phyloP scores from a whole-genome alignment of 148 eudicot genomes.

The Rhododendron simsii region DNA sequence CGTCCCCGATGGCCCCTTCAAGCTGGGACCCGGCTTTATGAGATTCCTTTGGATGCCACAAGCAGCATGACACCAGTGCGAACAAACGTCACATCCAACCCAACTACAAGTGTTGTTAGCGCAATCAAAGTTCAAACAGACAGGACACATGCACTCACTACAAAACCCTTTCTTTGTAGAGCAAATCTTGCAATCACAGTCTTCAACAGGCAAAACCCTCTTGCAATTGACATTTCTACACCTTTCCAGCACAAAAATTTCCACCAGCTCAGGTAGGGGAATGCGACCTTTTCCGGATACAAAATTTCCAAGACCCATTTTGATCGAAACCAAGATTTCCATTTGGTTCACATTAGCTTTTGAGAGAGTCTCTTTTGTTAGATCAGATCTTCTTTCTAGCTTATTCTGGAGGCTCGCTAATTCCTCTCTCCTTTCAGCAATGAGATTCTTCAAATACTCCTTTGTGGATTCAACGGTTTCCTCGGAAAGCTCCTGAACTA shows the following conservation, averaged over 20 bases:
- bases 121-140: constrained; percentile 70
- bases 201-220: constrained; percentile 68
- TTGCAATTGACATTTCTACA: constrained; percentile 72
- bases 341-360: constrained; percentile 50
- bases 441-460: constrained; percentile 50
- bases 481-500: constrained; percentile 53
- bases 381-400: constrained; percentile 53
- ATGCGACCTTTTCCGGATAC: constrained; percentile 32
- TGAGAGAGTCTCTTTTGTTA: constrained; percentile 53
- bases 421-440: constrained; percentile 45
- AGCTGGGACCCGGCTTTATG: constrained; percentile 60
- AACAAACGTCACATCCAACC: constrained; percentile 88
- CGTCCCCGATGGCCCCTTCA: constrained; percentile 50
- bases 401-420: constrained; percentile 45
- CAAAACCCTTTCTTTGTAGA: constrained; percentile 76
- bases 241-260: constrained; percentile 59
- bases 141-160: constrained; percentile 84
- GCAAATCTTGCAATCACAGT: constrained; percentile 89
- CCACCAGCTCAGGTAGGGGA: constrained; percentile 45
- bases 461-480: constrained; percentile 56
- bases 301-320: constrained; percentile 57
- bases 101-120: constrained; percentile 84
- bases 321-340: constrained; percentile 64
- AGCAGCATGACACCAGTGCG: constrained; percentile 85
- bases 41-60: constrained; percentile 63